Conservation (phyloP, 148 eudicot genomes). For the Rhododendron vialii region DNA sequence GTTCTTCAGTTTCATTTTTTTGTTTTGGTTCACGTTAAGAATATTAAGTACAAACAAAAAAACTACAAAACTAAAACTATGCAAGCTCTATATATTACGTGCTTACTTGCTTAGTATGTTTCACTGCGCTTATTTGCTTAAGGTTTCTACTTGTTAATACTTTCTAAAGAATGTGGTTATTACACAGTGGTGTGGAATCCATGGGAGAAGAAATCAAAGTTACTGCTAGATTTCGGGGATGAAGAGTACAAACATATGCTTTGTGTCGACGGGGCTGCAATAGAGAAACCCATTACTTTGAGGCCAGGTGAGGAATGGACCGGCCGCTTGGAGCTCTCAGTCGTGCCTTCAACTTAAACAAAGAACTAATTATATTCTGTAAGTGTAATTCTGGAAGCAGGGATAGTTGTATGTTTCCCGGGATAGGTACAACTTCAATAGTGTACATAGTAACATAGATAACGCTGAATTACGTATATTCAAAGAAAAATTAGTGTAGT, state of each 20-base stretch:
- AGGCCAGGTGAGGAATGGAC: constrained; percentile 81
- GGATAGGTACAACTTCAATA: not conserved
- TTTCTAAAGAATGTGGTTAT: not conserved
- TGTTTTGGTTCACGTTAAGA: not conserved
- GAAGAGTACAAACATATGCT: constrained; percentile 80
- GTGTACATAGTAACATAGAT: not conserved
- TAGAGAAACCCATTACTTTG: constrained; percentile 65
- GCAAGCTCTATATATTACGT: not conserved
- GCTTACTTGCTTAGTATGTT: not conserved
- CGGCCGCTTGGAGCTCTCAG: constrained; percentile 65
- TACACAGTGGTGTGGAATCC: constrained; percentile 87
- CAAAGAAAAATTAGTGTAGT: not conserved
- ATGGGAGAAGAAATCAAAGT: constrained; percentile 78
- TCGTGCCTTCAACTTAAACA: constrained; percentile 39
- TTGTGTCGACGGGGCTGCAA: constrained; percentile 76
- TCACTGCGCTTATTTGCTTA: not conserved
- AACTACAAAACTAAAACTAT: not conserved
- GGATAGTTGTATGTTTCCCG: not conserved
- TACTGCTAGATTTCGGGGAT: constrained; percentile 59
- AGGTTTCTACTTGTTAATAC: not conserved
- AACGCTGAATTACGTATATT: not conserved
- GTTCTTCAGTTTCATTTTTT: not conserved
- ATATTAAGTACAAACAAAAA: not conserved
- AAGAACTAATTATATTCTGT: not conserved
- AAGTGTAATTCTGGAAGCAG: not conserved